phyloP scores from a whole-genome alignment of 2,329 filamentous ascomycete genomes.

The Colletotrichum tamarilloi region DNA sequence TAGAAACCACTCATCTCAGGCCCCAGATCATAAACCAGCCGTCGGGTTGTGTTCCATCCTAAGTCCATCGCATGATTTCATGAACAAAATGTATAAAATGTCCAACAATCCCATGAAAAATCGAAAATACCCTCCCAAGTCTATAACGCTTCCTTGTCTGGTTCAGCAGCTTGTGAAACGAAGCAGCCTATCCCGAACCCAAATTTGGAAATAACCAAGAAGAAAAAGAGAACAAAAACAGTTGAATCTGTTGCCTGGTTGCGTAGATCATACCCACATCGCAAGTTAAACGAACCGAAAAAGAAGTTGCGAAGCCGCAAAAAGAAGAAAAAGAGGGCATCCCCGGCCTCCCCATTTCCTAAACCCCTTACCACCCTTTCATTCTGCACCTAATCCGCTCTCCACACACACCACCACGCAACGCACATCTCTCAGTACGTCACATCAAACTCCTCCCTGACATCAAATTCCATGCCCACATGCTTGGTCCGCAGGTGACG shows the following conservation, averaged over 20 bases:
- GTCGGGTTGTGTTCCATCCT: too few relatives aligned
- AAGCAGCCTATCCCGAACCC: not conserved
- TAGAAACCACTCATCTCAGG: too few relatives aligned
- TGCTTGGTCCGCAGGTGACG: constrained; percentile 41
- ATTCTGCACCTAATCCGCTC: not conserved
- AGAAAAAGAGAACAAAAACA: too few relatives aligned
- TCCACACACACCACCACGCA: not conserved
- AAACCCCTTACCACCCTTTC: not conserved
- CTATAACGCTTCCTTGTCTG: not conserved
- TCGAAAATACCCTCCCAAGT: not conserved
- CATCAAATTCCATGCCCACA: constrained; percentile 32
- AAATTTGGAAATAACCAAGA: not conserved
- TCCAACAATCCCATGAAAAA: not conserved
- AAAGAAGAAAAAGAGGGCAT: not conserved
- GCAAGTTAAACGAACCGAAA: not conserved
- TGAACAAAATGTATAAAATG: not conserved
- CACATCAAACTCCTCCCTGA: constrained; percentile 23
- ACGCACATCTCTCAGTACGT: constrained; percentile 10
- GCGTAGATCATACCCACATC: too few relatives aligned
- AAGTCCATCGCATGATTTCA: not conserved
- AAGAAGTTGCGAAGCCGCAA: too few relatives aligned
- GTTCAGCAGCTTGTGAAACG: not conserved
- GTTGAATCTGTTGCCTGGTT: not conserved
- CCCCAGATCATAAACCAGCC: too few relatives aligned
- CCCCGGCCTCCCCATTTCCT: not conserved